Evolutionary conservation across 192 early-diverging fungal species (phyloP).

Genomic region (Neocallimastix lanati): DNA sequence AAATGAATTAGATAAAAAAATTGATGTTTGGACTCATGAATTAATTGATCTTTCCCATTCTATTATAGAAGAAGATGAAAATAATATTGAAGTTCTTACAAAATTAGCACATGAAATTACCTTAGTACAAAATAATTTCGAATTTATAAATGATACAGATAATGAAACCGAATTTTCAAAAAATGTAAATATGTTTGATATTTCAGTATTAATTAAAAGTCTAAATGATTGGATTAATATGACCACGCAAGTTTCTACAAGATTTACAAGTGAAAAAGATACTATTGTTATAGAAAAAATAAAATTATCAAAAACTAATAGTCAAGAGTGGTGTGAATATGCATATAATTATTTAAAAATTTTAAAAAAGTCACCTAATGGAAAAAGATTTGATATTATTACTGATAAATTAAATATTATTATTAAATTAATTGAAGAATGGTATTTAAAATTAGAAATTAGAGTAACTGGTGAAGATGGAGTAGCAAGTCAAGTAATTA

Average conservation of each 20-base stretch:
- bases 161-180: conserved; percentile 21
- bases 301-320: conserved; percentile 10
- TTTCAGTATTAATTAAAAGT: conserved; percentile 14
- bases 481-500: conserved; percentile 22
- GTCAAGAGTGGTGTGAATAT: conserved; percentile 25
- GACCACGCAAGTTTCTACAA: conserved; percentile 15
- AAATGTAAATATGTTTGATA: conserved; percentile 23
- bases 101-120: conserved; percentile 27
- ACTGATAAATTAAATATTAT: conserved; percentile 16
- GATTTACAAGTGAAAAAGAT: conserved; percentile 33
- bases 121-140: conserved; percentile 24
- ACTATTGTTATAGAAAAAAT: conserved; percentile 26
- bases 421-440: conserved; percentile 22
- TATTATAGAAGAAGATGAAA: conserved; percentile 33
- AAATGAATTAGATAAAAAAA: conserved; percentile 19
- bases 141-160: conserved; percentile 10
- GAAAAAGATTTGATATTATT: conserved; percentile 22
- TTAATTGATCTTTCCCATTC: conserved; percentile 22
- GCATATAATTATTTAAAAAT: conserved; percentile 18
- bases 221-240: conserved; percentile 28
- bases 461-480: conserved; percentile 34
- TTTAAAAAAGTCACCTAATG: conserved; percentile 25
- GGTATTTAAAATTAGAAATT: conserved; percentile 25
- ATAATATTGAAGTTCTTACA: conserved; percentile 22
- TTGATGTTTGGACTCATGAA: conserved; percentile 26